Base-by-base conservation (phyloP, 2,329 filamentous ascomycete species). In the Gnomoniopsis smithogilvyi region DNA sequence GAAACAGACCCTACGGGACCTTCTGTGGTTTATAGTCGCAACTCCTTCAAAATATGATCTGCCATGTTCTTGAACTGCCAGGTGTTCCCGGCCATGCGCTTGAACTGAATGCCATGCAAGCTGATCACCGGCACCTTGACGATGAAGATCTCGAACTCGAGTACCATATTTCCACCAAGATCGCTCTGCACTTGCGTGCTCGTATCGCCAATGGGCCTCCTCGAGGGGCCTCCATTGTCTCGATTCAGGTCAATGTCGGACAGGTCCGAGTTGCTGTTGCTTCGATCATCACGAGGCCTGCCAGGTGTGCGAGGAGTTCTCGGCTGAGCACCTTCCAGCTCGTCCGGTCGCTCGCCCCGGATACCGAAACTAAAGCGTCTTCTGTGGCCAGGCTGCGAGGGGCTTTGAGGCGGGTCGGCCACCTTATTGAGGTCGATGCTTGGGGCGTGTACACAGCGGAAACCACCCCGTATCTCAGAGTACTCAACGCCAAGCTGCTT, bases 61-160 rank as follows among this genome's bases (percentile, higher is more conserved):
- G 95, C 95, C 92, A 98, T 96, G 69, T 91, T 94, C 79, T 97
- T 96, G 77, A 96, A 99, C 74, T 97, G 93, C 93, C 94, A 98
- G 60, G 95, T 98, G 61, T 96, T 94, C 38, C 95, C 94, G 59
- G 91, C 86, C 66, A 98, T 88, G 71, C 95, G 92, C 81, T 99
- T 99, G 79, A 99, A 99, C 73, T 98, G 95, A 62, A 99, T 93
- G 51, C 95, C 95, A 70, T 99, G 94, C 59, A 99, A 77, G 46
- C 90, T 92, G 62, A 99, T 86, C 54, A 99, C 78, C 14, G 95
- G 95, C 26, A 99, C 92, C 76, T 99, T 99, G 71, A 99, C 95
- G 66, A 99, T 95, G 66, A 97, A 87, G 63, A 98, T 96, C 72
- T 99, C 95, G 70, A 98, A 99, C 64, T 91, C 87, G 54, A 98